These are phyloP conservation scores for Sphaerostilbella broomeana DNA, from an alignment of 2,329 filamentous ascomycete genomes.

Conservation along the genomic window DNA sequence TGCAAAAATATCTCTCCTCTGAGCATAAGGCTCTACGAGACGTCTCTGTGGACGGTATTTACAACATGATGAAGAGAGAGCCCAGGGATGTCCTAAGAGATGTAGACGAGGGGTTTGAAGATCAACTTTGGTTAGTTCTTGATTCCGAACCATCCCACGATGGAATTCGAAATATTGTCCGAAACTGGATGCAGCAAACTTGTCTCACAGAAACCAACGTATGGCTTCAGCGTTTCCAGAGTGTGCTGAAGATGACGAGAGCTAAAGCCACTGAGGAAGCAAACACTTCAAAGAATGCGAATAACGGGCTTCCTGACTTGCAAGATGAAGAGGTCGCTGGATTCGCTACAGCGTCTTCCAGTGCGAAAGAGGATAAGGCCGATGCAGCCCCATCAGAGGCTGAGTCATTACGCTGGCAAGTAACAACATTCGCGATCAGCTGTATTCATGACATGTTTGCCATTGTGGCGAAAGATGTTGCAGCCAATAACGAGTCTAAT, in stretches of 20 bases:
- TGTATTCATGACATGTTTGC: constrained; percentile 77
- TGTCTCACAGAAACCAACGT: constrained; percentile 68
- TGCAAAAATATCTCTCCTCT: constrained; percentile 73
- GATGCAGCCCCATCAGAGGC: constrained; percentile 53
- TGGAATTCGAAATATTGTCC: constrained; percentile 77
- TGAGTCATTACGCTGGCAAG: constrained; percentile 91
- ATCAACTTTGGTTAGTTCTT: constrained; percentile 84
- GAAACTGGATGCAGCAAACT: constrained; percentile 90
- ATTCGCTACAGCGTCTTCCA: constrained; percentile 71
- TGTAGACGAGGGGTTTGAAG: constrained; percentile 73
- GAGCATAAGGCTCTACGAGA: constrained; percentile 63
- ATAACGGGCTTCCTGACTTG: constrained; percentile 61
- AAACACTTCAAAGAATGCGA: constrained; percentile 37
- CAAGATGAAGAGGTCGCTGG: constrained; percentile 96
- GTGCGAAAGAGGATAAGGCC: constrained; percentile 50
- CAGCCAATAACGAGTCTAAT: constrained; percentile 69
- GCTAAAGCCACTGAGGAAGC: constrained; percentile 54
- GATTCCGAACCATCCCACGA: constrained; percentile 71
- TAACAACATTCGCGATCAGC: constrained; percentile 86
- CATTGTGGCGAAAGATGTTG: constrained; percentile 70
- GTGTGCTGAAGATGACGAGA: constrained; percentile 80
- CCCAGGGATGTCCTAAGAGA: constrained; percentile 73
- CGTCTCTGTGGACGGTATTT: constrained; percentile 78
- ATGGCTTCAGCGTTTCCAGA: constrained; percentile 89
- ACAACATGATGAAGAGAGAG: constrained; percentile 91